These are phyloP conservation scores for Xylaria intraflava DNA, from an alignment of 495 filamentous ascomycete species.

Conservation along the genomic window DNA sequence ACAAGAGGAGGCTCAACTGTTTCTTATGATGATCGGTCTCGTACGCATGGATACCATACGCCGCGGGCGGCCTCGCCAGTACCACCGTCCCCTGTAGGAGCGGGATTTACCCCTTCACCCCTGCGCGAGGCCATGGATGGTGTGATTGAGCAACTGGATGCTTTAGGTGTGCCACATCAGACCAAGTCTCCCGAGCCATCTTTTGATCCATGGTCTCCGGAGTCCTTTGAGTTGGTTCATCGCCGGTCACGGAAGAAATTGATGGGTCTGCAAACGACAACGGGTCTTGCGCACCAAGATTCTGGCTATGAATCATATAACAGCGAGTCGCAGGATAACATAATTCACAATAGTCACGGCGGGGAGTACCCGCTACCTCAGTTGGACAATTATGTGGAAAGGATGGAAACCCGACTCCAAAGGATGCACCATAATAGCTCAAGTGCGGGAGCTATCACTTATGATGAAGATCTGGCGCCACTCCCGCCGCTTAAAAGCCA, in stretches of 20 bases:
- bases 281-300: constrained; percentile 57
- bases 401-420: constrained; percentile 77
- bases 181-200: constrained; percentile 47
- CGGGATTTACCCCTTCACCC: constrained; percentile 81
- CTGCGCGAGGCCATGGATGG: constrained; percentile 94
- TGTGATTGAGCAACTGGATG: constrained; percentile 92
- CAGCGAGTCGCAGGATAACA: constrained; percentile 34
- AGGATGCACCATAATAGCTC: constrained; percentile 60
- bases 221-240: constrained; percentile 66
- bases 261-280: constrained; percentile 61
- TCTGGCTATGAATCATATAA: constrained; percentile 49
- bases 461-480: constrained; percentile 46
- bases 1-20: constrained; percentile 22
- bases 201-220: constrained; percentile 83
- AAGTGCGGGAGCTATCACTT: constrained; percentile 17
- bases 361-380: constrained; percentile 56
- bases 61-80: constrained; percentile 46
- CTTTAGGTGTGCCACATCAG: constrained; percentile 63
- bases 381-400: constrained; percentile 75
- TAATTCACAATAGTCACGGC: constrained; percentile 31
- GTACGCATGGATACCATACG: constrained; percentile 40
- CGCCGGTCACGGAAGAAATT: constrained; percentile 31
- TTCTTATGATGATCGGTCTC: constrained; percentile 28
- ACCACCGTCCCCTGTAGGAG: constrained; percentile 56
- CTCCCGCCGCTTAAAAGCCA: constrained; percentile 59